Evolutionary conservation across 2,329 filamentous ascomycete species (phyloP).

Genomic region (Pestalotiopsis sp.): DNA sequence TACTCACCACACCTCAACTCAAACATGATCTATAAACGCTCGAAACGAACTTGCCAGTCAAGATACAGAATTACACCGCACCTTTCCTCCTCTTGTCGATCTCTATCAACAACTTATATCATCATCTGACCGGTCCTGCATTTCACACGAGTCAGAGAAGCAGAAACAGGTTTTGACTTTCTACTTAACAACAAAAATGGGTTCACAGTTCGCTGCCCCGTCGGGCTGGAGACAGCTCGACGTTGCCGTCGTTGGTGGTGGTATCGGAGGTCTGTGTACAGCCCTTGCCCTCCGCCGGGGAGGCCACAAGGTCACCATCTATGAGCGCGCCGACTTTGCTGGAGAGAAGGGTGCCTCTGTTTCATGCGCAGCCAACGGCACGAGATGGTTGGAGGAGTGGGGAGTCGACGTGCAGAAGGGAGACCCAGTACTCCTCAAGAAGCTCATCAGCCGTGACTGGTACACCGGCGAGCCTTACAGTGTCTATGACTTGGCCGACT

Average conservation of each 20-base stretch:
- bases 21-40: conserved; percentile 4
- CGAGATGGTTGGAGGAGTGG: conserved; percentile 72
- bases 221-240: conserved; percentile 11
- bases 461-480: conserved; percentile 67
- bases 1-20: background rate
- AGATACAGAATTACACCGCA: background rate
- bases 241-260: conserved; percentile 7
- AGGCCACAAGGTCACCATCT: conserved; percentile 59
- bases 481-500: conserved; percentile 66
- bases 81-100: conserved; percentile 1
- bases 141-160: background rate
- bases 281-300: conserved; percentile 50
- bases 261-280: conserved; percentile 44
- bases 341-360: conserved; percentile 71
- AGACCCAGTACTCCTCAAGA: conserved; percentile 65
- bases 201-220: background rate
- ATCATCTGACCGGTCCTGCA: background rate
- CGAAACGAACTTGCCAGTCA: background rate
- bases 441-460: conserved; percentile 73
- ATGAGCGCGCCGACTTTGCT: conserved; percentile 67
- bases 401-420: conserved; percentile 65
- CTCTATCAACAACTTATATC: background rate
- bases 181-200: background rate
- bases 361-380: conserved; percentile 71
- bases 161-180: background rate